These are phyloP conservation scores for Globisporangium middletonii DNA, from an alignment of 352 stramenopile species.

Conservation along the genomic window DNA sequence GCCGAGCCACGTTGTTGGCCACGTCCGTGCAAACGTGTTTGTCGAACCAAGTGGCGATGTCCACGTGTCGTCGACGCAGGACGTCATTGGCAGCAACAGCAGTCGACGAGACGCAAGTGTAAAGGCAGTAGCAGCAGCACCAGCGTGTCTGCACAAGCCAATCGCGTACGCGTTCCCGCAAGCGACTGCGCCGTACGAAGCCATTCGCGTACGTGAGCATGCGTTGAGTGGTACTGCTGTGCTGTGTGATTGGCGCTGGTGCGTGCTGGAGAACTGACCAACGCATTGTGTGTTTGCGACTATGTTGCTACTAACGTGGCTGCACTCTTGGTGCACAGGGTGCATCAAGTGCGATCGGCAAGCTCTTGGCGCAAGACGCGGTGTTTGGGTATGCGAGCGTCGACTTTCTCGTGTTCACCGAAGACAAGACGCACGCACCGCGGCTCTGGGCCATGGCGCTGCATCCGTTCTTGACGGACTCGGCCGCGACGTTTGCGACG, in stretches of 20 bases:
- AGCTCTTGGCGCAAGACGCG: constrained; percentile 26
- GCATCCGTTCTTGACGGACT: constrained; percentile 74
- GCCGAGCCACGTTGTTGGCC: constrained; percentile 29
- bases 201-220: constrained; percentile 33
- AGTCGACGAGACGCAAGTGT: neutral
- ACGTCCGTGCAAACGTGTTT: constrained; percentile 74
- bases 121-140: constrained; percentile 2
- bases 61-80: constrained; percentile 64
- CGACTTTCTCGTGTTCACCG: constrained; percentile 69
- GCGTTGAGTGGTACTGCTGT: neutral
- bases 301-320: neutral
- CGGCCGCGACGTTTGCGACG: constrained; percentile 57
- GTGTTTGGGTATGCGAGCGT: constrained; percentile 84
- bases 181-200: constrained; percentile 62
- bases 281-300: neutral
- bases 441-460: constrained; percentile 74
- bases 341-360: constrained; percentile 45
- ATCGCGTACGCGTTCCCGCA: constrained; percentile 78
- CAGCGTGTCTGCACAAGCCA: constrained; percentile 22
- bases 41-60: constrained; percentile 63
- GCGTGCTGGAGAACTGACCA: too few relatives aligned
- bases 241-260: neutral
- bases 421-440: constrained; percentile 34
- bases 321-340: constrained; percentile 6
- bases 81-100: constrained; percentile 30